Conservation (phyloP, 2,329 filamentous ascomycete genomes). For the Aspergillus ibericus region DNA sequence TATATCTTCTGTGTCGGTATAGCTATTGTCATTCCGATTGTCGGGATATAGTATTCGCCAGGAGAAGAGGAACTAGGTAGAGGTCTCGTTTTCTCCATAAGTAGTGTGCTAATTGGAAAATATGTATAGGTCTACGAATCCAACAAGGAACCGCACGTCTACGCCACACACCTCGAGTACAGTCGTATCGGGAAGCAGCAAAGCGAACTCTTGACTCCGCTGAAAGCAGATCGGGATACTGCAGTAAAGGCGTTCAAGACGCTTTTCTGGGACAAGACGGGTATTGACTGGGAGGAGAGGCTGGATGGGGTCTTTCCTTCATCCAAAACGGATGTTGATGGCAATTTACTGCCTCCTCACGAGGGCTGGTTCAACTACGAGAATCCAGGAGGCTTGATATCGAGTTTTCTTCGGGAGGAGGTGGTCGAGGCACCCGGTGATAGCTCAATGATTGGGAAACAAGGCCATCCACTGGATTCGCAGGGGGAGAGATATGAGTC, state of each 20-base stretch:
- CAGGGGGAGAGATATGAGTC: background rate
- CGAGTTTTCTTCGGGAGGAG: conserved; percentile 19
- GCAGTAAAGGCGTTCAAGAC: conserved; percentile 55
- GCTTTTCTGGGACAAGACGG: conserved; percentile 61
- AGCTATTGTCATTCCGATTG: too few species aligned
- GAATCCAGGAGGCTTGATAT: conserved; percentile 20
- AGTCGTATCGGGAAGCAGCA: conserved; percentile 31
- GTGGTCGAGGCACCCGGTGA: background rate
- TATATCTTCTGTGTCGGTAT: too few species aligned
- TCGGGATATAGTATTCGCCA: too few species aligned
- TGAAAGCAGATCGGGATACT: conserved; percentile 30
- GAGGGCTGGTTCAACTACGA: conserved; percentile 37
- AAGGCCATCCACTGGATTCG: background rate
- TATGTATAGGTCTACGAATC: conserved; percentile 65
- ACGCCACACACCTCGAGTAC: conserved; percentile 59
- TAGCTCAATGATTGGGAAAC: background rate
- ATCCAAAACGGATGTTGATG: conserved; percentile 26
- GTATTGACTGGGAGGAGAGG: conserved; percentile 58
- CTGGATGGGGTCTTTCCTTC: conserved; percentile 16
- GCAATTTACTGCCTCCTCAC: conserved; percentile 24
- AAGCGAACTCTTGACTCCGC: conserved; percentile 35
- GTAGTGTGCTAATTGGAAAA: background rate
- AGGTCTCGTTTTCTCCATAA: background rate
- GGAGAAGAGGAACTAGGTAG: too few species aligned
- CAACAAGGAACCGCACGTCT: conserved; percentile 58